Conservation (phyloP, 78 protist genomes). For the Monocercomonoides exilis region DNA sequence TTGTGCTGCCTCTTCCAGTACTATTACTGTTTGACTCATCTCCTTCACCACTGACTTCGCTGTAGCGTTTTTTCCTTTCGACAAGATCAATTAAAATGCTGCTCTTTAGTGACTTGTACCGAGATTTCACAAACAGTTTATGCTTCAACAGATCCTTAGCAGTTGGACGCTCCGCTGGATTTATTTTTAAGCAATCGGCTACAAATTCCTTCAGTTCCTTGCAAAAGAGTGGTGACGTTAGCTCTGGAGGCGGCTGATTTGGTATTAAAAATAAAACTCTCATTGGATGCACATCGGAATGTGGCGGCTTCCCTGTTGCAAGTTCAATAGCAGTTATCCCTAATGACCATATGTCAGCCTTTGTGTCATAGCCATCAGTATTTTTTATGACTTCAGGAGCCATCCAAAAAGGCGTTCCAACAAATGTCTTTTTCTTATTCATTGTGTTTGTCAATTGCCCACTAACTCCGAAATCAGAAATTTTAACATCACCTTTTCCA, state of each 20-base stretch:
- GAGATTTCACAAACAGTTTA: constrained; percentile 57
- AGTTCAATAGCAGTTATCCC: constrained; percentile 91
- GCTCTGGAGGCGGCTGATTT: neutral
- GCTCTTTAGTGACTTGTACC: constrained; percentile 52
- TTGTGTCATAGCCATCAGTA: constrained; percentile 3
- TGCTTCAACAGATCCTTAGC: constrained; percentile 82
- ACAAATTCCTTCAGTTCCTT: constrained; percentile 71
- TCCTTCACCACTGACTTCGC: too few relatives aligned
- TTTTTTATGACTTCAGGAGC: constrained; percentile 76
- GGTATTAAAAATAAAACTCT: constrained; percentile 84
- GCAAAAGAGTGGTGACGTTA: constrained; percentile 42
- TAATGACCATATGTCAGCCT: constrained; percentile 89
- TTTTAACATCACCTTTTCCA: constrained; percentile 73
- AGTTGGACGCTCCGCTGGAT: constrained; percentile 66
- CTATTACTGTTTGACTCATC: too few relatives aligned
- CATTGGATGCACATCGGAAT: constrained; percentile 67
- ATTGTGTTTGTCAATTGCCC: constrained; percentile 63
- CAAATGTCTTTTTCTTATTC: constrained; percentile 32
- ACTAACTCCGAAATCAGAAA: constrained; percentile 96
- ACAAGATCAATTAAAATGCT: constrained; percentile 56
- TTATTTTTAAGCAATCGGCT: constrained; percentile 69
- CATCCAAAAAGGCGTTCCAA: constrained; percentile 77
- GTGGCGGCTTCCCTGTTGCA: constrained; percentile 89
- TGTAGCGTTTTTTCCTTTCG: constrained; percentile 43
- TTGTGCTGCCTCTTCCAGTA: too few relatives aligned